These are phyloP conservation scores for Scheffersomyces coipomensis DNA, from an alignment of 805 yeast species.

Conservation along the genomic window DNA sequence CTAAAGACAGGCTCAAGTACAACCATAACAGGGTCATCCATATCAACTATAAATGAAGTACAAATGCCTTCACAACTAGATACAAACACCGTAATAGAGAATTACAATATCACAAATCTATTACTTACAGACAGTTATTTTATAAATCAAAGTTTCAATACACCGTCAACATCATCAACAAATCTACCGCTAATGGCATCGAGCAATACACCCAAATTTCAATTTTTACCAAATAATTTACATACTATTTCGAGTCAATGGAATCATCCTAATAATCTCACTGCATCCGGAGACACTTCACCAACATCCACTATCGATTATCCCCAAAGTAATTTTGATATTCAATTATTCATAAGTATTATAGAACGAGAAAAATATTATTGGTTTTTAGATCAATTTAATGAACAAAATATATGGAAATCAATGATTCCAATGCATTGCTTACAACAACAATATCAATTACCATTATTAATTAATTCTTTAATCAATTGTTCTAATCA, in stretches of 20 bases:
- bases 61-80: neutral
- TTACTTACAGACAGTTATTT: constrained; percentile 19
- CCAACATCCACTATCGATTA: neutral
- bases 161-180: neutral
- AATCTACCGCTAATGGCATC: neutral
- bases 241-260: neutral
- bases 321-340: constrained; percentile 13
- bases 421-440: constrained; percentile 33
- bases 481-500: constrained; percentile 27
- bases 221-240: neutral
- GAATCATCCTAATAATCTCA: neutral
- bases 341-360: constrained; percentile 17
- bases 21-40: neutral
- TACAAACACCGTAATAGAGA: constrained; percentile 16
- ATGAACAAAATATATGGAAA: constrained; percentile 39
- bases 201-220: neutral
- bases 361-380: constrained; percentile 33
- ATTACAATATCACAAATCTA: constrained; percentile 22
- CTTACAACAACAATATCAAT: constrained; percentile 8
- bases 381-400: constrained; percentile 40
- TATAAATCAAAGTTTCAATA: constrained; percentile 5
- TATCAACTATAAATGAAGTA: neutral
- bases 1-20: neutral
- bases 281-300: neutral
- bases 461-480: constrained; percentile 21